A percentile compares a stretch with the other conserved stretches of the same genome.
Conservation (phyloP, 768 basidiomycete genomes). For the Dentipellis fragilis region DNA sequence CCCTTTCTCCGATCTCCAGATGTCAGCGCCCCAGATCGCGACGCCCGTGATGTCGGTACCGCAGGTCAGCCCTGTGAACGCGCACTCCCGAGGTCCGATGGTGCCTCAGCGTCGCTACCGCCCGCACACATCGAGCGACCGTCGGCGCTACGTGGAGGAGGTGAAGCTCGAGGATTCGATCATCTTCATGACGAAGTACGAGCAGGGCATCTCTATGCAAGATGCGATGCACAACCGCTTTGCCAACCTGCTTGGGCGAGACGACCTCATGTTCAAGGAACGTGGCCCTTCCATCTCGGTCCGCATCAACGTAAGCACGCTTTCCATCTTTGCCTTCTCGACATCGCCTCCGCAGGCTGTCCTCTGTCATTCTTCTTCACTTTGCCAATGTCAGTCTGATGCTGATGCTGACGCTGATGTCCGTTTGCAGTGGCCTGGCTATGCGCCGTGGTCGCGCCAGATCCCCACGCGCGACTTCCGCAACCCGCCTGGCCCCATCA, state of each 20-base stretch:
- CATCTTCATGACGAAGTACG: conserved; percentile 46
- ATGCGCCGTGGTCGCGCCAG: conserved; percentile 68
- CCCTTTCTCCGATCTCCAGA: conserved; percentile 1
- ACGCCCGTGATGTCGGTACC: conserved; percentile 8
- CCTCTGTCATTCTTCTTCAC: neutral
- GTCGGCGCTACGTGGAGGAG: conserved; percentile 67
- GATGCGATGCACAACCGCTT: conserved; percentile 58
- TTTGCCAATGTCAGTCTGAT: conserved; percentile 3
- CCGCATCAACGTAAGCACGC: conserved; percentile 50
- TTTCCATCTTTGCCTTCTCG: conserved; percentile 2
- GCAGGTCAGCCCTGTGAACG: neutral
- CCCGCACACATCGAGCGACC: conserved; percentile 70
- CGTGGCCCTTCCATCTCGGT: conserved; percentile 77
- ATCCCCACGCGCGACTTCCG: conserved; percentile 78
- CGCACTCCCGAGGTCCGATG: conserved; percentile 25
- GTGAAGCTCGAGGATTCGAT: conserved; percentile 55
- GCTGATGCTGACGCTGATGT: neutral
- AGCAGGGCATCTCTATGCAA: conserved; percentile 50
- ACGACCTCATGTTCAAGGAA: conserved; percentile 57
- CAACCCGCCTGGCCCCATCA: conserved; percentile 70
- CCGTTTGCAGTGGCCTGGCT: conserved; percentile 62
- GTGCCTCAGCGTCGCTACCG: conserved; percentile 65
- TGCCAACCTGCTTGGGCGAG: conserved; percentile 42
- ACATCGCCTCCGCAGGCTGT: neutral
- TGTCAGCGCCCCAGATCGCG: conserved; percentile 1